A percentile compares a stretch with the other conserved stretches of the same genome.
Evolutionary conservation across 805 yeast genomes (phyloP).

Genomic region (Yueomyces sp.): DNA sequence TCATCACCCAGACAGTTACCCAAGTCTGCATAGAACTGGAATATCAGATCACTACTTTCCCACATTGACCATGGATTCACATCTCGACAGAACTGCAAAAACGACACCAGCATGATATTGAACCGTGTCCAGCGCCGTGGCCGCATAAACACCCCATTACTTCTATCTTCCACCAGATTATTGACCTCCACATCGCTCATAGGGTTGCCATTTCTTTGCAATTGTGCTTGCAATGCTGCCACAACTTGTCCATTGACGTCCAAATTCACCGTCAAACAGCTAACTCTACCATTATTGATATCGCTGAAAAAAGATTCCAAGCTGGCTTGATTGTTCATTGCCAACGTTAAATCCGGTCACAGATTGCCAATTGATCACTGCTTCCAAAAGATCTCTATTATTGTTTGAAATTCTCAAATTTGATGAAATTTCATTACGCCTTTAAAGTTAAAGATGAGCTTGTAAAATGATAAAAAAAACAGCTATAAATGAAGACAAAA

Average conservation of each 20-base stretch:
- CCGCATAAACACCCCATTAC: not conserved
- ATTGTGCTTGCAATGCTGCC: conserved; percentile 25
- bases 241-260: conserved; percentile 19
- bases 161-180: conserved; percentile 8
- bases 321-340: not conserved
- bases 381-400: no score
- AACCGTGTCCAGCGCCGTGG: conserved; percentile 22
- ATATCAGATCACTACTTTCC: conserved; percentile 37
- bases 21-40: conserved; percentile 30
- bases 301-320: conserved; percentile 11
- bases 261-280: conserved; percentile 20
- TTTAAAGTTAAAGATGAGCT: no score
- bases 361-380: no score
- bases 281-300: conserved; percentile 7
- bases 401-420: no score
- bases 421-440: no score
- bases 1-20: conserved; percentile 32
- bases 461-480: no score
- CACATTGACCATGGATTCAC: conserved; percentile 39
- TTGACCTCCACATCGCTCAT: conserved; percentile 7
- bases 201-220: conserved; percentile 1
- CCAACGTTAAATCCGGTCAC: no score
- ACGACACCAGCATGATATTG: conserved; percentile 33
- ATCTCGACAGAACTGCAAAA: conserved; percentile 34
- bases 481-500: no score